These are phyloP conservation scores for Lentinula detonsa DNA, from an alignment of 768 basidiomycete genomes.

Conservation along the genomic window DNA sequence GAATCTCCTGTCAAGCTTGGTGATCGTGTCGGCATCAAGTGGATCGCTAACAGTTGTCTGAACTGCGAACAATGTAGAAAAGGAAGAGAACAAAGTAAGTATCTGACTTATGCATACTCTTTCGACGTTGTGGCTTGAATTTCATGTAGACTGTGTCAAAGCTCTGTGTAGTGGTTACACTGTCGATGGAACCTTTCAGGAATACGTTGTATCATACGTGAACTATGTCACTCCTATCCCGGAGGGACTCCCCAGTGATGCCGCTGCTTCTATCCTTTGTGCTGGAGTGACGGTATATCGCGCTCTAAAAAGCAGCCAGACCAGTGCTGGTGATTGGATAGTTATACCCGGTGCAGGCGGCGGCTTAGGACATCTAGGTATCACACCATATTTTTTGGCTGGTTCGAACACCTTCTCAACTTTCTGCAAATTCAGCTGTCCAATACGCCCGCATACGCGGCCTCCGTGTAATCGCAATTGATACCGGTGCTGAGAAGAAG, in stretches of 20 bases:
- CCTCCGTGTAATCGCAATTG: slow-evolving; percentile 66
- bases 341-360: slow-evolving; percentile 76
- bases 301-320: slow-evolving; percentile 68
- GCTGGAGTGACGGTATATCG: slow-evolving; percentile 85
- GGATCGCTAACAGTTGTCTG: slow-evolving; percentile 57
- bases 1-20: slow-evolving; percentile 64
- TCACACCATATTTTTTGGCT: neutral
- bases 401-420: neutral
- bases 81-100: slow-evolving; percentile 68
- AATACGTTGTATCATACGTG: slow-evolving; percentile 70
- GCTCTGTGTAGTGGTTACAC: slow-evolving; percentile 64
- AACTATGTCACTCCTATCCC: slow-evolving; percentile 79
- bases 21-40: slow-evolving; percentile 83
- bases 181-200: slow-evolving; percentile 71
- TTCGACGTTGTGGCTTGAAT: neutral
- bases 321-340: slow-evolving; percentile 67
- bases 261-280: slow-evolving; percentile 72
- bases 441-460: slow-evolving; percentile 81
- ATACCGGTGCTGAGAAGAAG: slow-evolving; percentile 71
- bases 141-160: slow-evolving; percentile 46
- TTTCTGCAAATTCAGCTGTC: slow-evolving; percentile 34
- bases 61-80: slow-evolving; percentile 73
- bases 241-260: slow-evolving; percentile 53
- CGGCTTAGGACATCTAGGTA: slow-evolving; percentile 78
- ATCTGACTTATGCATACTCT: neutral